These are phyloP conservation scores for Halocafeteria seosinensis DNA, from an alignment of 108 stramenopile species.

Conservation along the genomic window DNA sequence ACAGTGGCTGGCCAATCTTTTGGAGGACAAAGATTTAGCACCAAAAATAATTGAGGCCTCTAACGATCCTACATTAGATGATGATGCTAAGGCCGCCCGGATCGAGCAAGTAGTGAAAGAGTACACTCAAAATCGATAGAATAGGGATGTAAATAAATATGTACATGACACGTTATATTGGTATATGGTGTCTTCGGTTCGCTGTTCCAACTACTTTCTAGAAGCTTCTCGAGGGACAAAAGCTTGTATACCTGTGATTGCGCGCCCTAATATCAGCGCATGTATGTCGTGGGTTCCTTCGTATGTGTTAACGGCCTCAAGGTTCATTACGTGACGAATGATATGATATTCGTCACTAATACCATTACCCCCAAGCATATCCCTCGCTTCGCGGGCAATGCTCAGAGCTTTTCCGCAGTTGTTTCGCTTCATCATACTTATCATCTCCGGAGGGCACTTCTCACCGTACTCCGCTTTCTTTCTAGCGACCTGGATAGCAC, in stretches of 20 bases:
- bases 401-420: conserved; percentile 73
- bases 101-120: too few relatives aligned
- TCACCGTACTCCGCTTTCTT: conserved; percentile 43
- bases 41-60: too few relatives aligned
- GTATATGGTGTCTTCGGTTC: too few relatives aligned
- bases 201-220: too few relatives aligned
- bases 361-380: conserved; percentile 89
- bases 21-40: too few relatives aligned
- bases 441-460: conserved; percentile 50
- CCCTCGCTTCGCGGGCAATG: conserved; percentile 57
- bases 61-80: too few relatives aligned
- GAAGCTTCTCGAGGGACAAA: conserved; percentile 55
- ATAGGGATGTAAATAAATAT: too few relatives aligned
- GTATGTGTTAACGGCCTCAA: conserved; percentile 94
- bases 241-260: conserved; percentile 68
- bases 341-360: conserved; percentile 87
- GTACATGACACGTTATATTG: too few relatives aligned
- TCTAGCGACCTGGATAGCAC: conserved; percentile 55
- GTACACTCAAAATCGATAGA: too few relatives aligned
- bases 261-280: conserved; percentile 73
- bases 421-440: conserved; percentile 78
- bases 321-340: conserved; percentile 75
- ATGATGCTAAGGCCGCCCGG: too few relatives aligned
- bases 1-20: too few relatives aligned
- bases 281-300: conserved; percentile 94